These are phyloP conservation scores for Stagonosporopsis chrysanthemi DNA, from an alignment of 2,329 filamentous ascomycete species.

Conservation along the genomic window DNA sequence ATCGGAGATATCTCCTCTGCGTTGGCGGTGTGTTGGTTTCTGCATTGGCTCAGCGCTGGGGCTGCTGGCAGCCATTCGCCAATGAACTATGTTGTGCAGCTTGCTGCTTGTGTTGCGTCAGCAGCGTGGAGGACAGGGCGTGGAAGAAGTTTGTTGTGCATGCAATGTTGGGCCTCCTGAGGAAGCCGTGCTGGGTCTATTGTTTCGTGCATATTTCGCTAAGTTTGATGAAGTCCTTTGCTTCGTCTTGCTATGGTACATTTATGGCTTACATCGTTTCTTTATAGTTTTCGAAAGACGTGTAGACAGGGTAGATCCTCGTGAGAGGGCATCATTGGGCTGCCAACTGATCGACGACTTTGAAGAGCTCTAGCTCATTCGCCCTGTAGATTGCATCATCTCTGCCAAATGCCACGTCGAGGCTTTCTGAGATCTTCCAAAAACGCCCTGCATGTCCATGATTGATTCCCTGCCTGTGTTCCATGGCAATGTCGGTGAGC, in stretches of 20 bases:
- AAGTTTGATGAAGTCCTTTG: neutral
- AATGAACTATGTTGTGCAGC: neutral
- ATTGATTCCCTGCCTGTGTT: slow-evolving; percentile 42
- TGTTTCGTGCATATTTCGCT: neutral
- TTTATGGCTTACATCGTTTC: neutral
- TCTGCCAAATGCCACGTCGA: slow-evolving; percentile 53
- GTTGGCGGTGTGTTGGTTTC: too few relatives aligned
- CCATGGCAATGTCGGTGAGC: slow-evolving; percentile 52
- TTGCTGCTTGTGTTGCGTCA: neutral
- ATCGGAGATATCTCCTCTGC: slow-evolving; percentile 7
- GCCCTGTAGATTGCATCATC: slow-evolving; percentile 56
- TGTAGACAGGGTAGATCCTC: neutral
- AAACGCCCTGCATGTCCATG: slow-evolving; percentile 45
- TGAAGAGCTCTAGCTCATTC: slow-evolving; percentile 39
- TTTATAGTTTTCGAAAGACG: too few relatives aligned
- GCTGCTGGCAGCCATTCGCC: neutral
- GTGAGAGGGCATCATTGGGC: slow-evolving; percentile 16
- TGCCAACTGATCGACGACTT: slow-evolving; percentile 35
- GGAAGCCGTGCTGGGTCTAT: neutral
- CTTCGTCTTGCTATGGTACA: slow-evolving; percentile 5
- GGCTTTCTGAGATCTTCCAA: slow-evolving; percentile 45
- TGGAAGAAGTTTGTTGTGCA: neutral
- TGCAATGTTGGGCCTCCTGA: slow-evolving; percentile 2
- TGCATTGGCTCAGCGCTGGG: neutral
- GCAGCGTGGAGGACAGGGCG: too few relatives aligned